A percentile compares a stretch with the other conserved stretches of the same genome.
These are phyloP conservation scores for Microdochium bolleyi DNA, from an alignment of 2,329 filamentous ascomycete species.

Conservation along the genomic window DNA sequence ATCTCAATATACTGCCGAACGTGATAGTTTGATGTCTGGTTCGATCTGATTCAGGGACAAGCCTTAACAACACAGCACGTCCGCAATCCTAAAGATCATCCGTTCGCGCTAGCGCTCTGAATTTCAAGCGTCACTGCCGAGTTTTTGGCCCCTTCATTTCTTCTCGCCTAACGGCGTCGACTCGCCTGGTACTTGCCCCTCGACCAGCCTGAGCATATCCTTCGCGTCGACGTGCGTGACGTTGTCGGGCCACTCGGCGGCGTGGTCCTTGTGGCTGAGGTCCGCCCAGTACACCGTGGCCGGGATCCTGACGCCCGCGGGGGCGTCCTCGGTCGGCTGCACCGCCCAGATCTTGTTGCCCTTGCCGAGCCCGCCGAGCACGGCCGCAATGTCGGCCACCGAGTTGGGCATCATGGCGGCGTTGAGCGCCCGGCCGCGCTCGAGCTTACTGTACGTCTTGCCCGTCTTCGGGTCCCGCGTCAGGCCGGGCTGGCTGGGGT, in stretches of 20 bases:
- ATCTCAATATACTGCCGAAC: too few relatives aligned
- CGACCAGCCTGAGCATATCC: not conserved
- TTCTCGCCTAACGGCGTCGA: too few relatives aligned
- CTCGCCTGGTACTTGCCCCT: too few relatives aligned
- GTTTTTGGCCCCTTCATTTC: too few relatives aligned
- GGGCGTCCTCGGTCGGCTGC: constrained; percentile 10
- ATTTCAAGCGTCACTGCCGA: too few relatives aligned
- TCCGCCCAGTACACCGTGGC: constrained; percentile 46
- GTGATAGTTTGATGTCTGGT: too few relatives aligned
- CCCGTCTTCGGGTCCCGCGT: constrained; percentile 27
- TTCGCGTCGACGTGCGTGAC: constrained; percentile 32
- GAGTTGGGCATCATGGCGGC: constrained; percentile 50
- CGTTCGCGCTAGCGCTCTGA: too few relatives aligned
- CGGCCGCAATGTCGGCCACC: constrained; percentile 55
- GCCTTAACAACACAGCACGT: too few relatives aligned
- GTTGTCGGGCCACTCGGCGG: constrained; percentile 41
- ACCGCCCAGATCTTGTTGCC: constrained; percentile 37
- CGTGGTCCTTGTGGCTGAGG: constrained; percentile 36
- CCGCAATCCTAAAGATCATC: too few relatives aligned
- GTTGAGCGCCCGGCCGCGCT: constrained; percentile 45
- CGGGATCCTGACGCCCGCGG: constrained; percentile 17
- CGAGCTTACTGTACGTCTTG: constrained; percentile 20
- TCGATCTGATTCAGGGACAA: too few relatives aligned
- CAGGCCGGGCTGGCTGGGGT: constrained; percentile 29
- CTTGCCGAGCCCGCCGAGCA: constrained; percentile 41